Base-by-base conservation (phyloP, 2,329 filamentous ascomycete species). In the Fusarium staphyleae region DNA sequence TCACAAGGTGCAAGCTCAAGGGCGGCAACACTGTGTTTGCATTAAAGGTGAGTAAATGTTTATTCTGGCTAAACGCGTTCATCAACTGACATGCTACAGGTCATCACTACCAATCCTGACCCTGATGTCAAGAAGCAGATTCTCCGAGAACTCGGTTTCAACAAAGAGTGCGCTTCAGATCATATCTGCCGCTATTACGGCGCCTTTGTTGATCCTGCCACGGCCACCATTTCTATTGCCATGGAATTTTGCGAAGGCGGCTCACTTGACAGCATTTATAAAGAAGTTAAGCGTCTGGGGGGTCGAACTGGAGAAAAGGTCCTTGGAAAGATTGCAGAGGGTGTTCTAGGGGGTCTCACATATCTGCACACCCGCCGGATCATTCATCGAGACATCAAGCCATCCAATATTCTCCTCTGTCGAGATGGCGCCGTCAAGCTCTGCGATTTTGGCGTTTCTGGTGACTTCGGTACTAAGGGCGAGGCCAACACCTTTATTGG, bases 201-300 rank as follows among this genome's bases (percentile, higher is more conserved):
- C 60, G 93, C 93, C 33, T 99, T 98, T 72, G 91, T 96, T 72
- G 93, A 99, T 71, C 90, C 95, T 52, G 89, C 91, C n/a, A 96
- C 91, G 9, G 91, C 93, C 43, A 98, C 93, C 40, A 98, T 99
- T 64, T 96, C 91, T 40, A 99, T 99, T 70, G 93, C 92, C 51
- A 99, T 99, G 95, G 95, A 99, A 72, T 98, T 96, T 69, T 99
- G 95, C 72, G 95, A 98, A 75, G 95, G 95, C 52, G 95, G 95
- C 46, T 96, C 91, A 39, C 83, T 99, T 15, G 93, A 99, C 77
- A 95, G 91, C 71, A 95, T 99, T 62, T 99, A 99, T 79, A 91
- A 91, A 63, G 95, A 99, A 75, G 93, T 99, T 29, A 96, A 96
- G 78, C 91, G 95, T 66, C 84, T 98, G 2, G 93, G 93, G 34